Evolutionary conservation across 805 yeast species (phyloP), one percentile per base, ranked within the genome.

Genomic region (Wickerhamiella sergipiensis): DNA sequence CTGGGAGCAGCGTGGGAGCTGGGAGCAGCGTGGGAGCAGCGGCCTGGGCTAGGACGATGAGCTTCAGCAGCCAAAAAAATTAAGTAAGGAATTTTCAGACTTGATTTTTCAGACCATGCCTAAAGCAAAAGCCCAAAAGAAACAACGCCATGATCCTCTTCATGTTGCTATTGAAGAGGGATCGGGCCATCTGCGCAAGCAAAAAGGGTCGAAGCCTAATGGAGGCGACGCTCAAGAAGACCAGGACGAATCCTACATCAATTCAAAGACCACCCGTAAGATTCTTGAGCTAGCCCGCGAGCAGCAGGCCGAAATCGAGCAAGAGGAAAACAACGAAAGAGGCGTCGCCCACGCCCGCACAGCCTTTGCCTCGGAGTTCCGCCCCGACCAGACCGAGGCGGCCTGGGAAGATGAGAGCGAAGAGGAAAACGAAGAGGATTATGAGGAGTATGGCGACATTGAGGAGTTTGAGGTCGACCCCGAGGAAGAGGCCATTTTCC

Each of bases 261-360:
- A 90, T 69, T 84, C 97, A 18, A 72, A 79, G 18, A 71, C 86
- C 29, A 85, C 97, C 1, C 75, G 94, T 66, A 86, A 79, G 68
- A 89, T 92, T 66, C 72, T 92, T 57, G 85, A 84, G 64, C 73
- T 92, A 55, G 99, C 98, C 18, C 81, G 77, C 59, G 90, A 84
- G 61, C 99, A 92, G 70, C 96, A 88, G 67, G 88, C 85, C 45
- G 99, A 92, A 63, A 65, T 89, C 19, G 89, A 79, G 50, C 80
- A 72, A 46, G 95, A 85, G 45, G 66, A 62, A 19, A 57, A 51
- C 12, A 59, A 55, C 6, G 40, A 36, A 9, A 36, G 19, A 17
- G 64, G 60, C 21, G 67, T 64, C 12, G 19, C 19, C 3, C 26
- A 18, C 9, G 31, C 46, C 19, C 29, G 46, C 29, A 23, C 46